A percentile compares a stretch with the other conserved stretches of the same genome.
Evolutionary conservation across 495 filamentous ascomycete species (phyloP).

Genomic region (Aspergillus leporis): DNA sequence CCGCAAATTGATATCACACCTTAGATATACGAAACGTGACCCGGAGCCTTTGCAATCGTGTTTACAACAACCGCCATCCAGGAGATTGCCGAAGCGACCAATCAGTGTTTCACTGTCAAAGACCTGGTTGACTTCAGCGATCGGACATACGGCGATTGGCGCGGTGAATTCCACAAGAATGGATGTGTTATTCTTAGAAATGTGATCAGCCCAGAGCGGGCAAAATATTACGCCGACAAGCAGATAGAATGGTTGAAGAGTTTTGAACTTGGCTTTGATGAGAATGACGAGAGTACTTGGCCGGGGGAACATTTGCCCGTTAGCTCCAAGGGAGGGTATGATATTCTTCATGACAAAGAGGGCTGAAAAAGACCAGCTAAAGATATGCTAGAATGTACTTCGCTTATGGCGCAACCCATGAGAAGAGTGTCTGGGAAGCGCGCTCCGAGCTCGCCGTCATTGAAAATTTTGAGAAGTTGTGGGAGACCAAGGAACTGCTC

Average conservation of each 20-base stretch:
- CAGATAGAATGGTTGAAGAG: slow-evolving; percentile 40
- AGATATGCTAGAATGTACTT: slow-evolving; percentile 28
- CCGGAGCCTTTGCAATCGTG: neutral
- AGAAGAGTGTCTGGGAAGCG: slow-evolving; percentile 37
- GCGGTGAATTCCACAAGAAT: slow-evolving; percentile 37
- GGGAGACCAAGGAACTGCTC: slow-evolving; percentile 42
- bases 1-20: neutral
- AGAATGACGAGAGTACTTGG: slow-evolving; percentile 40
- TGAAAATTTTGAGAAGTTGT: slow-evolving; percentile 40
- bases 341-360: neutral
- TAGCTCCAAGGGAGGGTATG: slow-evolving; percentile 38
- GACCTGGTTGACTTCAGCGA: slow-evolving; percentile 25
- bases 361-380: neutral
- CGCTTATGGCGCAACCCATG: slow-evolving; percentile 28
- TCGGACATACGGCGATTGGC: slow-evolving; percentile 38
- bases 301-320: slow-evolving; percentile 38
- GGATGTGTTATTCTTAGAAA: slow-evolving; percentile 39
- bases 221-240: slow-evolving; percentile 35
- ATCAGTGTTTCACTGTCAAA: slow-evolving; percentile 16
- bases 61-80: slow-evolving; percentile 13
- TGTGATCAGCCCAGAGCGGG: slow-evolving; percentile 27
- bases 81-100: slow-evolving; percentile 15
- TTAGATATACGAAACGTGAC: neutral
- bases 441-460: slow-evolving; percentile 42
- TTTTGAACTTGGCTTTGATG: slow-evolving; percentile 40